Evolutionary conservation across 495 filamentous ascomycete genomes (phyloP).

Genomic region (Aspergillus bridgeri): DNA sequence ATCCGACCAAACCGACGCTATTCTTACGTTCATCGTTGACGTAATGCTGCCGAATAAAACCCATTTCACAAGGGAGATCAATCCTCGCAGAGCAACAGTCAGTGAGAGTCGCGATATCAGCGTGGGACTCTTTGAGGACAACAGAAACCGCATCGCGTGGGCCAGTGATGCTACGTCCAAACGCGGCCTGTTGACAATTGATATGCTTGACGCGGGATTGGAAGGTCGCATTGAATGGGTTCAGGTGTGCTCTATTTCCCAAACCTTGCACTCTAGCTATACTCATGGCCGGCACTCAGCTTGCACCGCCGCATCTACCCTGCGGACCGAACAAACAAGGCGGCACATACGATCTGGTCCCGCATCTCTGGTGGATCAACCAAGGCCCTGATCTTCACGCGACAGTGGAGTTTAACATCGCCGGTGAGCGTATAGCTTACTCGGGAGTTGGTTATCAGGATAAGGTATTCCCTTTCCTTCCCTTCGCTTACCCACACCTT

Average conservation of each 20-base stretch:
- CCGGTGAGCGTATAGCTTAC: neutral
- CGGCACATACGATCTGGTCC: neutral
- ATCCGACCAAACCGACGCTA: neutral
- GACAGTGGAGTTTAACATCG: neutral
- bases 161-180: neutral
- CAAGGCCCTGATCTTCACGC: neutral
- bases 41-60: neutral
- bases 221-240: neutral
- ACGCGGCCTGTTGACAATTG: neutral
- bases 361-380: neutral
- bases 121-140: neutral
- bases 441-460: neutral
- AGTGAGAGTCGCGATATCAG: neutral
- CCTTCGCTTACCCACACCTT: too few species aligned
- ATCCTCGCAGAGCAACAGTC: neutral
- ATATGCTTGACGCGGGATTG: neutral
- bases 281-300: neutral
- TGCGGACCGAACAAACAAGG: neutral
- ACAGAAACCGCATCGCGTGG: neutral
- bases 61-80: neutral
- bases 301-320: neutral
- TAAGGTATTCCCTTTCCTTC: neutral
- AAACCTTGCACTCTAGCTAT: neutral
- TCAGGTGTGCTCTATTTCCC: neutral
- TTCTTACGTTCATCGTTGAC: neutral